These are phyloP conservation scores for Rauvolfia tetraphylla DNA, from an alignment of 257 asterid species.

Conservation along the genomic window DNA sequence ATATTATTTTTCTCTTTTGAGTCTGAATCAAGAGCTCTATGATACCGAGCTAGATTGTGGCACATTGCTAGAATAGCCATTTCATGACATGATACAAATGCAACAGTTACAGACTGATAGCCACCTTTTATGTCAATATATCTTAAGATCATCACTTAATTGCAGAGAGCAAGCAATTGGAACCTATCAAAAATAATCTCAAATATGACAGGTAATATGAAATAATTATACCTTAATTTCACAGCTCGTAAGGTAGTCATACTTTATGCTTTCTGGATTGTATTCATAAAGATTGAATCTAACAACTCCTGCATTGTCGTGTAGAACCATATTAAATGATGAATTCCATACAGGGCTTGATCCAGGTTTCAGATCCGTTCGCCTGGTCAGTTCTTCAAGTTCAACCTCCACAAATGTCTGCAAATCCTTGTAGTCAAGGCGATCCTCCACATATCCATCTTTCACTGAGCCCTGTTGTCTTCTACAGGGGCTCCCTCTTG, in stretches of 20 bases:
- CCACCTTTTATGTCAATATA: neutral
- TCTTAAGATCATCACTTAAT: neutral
- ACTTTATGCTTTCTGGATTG: slow-evolving; percentile 63
- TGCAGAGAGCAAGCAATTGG: neutral
- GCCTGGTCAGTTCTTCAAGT: slow-evolving; percentile 77
- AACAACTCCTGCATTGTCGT: slow-evolving; percentile 67
- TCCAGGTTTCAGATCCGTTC: slow-evolving; percentile 60
- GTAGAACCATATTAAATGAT: slow-evolving; percentile 70
- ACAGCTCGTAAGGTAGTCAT: slow-evolving; percentile 78
- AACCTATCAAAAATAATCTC: neutral
- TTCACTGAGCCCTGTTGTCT: slow-evolving; percentile 31
- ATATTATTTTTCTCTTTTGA: neutral
- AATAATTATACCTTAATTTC: slow-evolving; percentile 70
- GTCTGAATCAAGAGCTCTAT: neutral
- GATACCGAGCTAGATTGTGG: neutral
- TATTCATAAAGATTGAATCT: slow-evolving; percentile 72
- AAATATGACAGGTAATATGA: slow-evolving; percentile 13
- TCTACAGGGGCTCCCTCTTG: slow-evolving; percentile 39
- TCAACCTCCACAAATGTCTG: slow-evolving; percentile 87
- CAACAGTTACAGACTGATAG: neutral
- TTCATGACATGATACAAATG: neutral
- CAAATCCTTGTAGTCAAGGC: slow-evolving; percentile 46
- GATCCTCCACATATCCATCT: slow-evolving; percentile 38
- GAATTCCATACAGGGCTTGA: slow-evolving; percentile 81
- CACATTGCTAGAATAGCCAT: neutral